Percentiles rank a stretch among this genome's conserved stretches.
phyloP scores from a whole-genome alignment of 768 basidiomycete species.

The Naganishia randhawae region DNA sequence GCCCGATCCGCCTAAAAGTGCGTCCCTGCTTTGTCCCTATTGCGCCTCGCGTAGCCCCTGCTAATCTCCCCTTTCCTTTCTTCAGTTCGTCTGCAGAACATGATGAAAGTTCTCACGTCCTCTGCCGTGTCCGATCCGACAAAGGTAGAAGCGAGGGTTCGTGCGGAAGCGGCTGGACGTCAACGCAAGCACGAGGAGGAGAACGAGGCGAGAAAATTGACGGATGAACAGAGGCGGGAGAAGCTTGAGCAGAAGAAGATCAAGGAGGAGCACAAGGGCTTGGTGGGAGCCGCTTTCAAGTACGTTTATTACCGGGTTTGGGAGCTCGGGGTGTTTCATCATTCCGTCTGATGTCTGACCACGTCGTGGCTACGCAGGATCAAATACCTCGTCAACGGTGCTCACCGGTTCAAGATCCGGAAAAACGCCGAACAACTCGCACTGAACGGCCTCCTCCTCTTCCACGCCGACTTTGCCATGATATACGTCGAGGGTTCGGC shows the following conservation, averaged over 20 bases:
- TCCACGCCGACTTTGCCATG: constrained; percentile 82
- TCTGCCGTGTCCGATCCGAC: constrained; percentile 98
- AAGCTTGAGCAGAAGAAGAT: constrained; percentile 80
- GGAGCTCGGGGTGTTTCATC: not conserved
- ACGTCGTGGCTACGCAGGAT: constrained; percentile 57
- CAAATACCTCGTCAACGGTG: constrained; percentile 79
- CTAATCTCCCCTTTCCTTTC: constrained; percentile 12
- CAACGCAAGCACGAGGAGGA: constrained; percentile 86
- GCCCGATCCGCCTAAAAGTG: constrained; percentile 91
- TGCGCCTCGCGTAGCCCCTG: not conserved
- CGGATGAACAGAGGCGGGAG: constrained; percentile 80
- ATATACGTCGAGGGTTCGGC: constrained; percentile 88
- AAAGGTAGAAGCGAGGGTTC: constrained; percentile 89
- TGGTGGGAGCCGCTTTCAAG: constrained; percentile 86
- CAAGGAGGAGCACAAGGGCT: constrained; percentile 81
- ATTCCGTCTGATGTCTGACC: not conserved
- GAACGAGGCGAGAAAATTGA: constrained; percentile 87
- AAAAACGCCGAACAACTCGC: constrained; percentile 91
- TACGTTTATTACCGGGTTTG: constrained; percentile 53
- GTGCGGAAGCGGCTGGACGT: constrained; percentile 85
- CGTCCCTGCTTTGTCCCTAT: constrained; percentile 28
- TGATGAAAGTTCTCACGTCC: constrained; percentile 96
- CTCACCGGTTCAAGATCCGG: constrained; percentile 92
- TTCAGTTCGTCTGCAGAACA: constrained; percentile 82
- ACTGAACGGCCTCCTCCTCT: constrained; percentile 82